Evolutionary conservation across 2,329 filamentous ascomycete genomes (phyloP).

Genomic region (Laburnicola sp.): DNA sequence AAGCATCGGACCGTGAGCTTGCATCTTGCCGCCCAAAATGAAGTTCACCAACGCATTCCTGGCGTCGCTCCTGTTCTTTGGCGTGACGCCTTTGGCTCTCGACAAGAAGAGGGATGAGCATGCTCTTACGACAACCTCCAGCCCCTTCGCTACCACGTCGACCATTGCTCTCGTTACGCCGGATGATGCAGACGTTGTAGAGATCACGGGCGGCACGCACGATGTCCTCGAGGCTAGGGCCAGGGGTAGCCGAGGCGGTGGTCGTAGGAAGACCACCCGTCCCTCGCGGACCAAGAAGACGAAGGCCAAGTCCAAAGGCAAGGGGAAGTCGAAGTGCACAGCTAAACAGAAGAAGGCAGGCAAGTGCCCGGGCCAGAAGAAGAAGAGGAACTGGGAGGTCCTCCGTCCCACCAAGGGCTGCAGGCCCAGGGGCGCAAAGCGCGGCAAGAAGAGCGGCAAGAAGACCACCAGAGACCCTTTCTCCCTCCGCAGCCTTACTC

Average conservation of each 20-base stretch:
- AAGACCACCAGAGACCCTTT: background rate
- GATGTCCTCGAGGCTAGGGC: background rate
- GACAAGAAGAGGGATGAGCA: background rate
- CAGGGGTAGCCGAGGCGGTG: background rate
- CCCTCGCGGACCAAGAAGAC: background rate
- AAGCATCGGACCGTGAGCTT: background rate
- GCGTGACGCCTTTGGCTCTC: background rate
- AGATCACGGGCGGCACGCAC: background rate
- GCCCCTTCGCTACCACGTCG: background rate
- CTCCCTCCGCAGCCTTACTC: background rate
- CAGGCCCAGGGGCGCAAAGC: background rate
- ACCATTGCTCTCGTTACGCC: background rate
- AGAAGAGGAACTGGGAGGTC: background rate
- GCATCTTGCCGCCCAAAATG: background rate
- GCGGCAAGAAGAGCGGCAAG: background rate
- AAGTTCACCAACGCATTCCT: background rate
- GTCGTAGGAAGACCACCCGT: background rate
- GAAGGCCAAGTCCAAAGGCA: background rate
- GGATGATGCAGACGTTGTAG: background rate
- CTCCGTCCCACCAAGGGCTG: background rate
- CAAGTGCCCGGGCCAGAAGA: background rate
- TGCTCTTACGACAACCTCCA: background rate
- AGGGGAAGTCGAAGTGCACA: background rate
- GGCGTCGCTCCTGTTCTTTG: background rate
- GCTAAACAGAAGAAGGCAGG: background rate